phyloP scores from a whole-genome alignment of 108 stramenopile genomes.

The Skeletonema costatum region DNA sequence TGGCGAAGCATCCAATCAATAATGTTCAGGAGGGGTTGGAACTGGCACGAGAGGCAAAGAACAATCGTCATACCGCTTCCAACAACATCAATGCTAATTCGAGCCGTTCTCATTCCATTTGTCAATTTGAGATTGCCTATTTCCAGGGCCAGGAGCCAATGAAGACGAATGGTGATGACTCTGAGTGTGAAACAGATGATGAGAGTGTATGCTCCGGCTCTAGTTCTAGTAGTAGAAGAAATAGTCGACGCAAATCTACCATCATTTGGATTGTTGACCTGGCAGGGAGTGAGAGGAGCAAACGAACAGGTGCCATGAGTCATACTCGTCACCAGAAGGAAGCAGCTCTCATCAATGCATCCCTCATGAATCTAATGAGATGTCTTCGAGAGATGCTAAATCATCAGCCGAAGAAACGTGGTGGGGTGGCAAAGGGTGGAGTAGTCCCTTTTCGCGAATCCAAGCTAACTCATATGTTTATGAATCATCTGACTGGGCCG shows the following conservation, averaged over 20 bases:
- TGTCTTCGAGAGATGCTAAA: slow-evolving; percentile 90
- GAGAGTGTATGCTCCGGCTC: slow-evolving; percentile 53
- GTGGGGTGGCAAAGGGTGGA: slow-evolving; percentile 56
- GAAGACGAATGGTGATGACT: slow-evolving; percentile 21
- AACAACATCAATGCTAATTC: slow-evolving; percentile 92
- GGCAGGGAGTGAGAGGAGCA: slow-evolving; percentile 95
- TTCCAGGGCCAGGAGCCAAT: not conserved
- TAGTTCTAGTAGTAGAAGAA: slow-evolving; percentile 20
- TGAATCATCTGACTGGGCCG: slow-evolving; percentile 85
- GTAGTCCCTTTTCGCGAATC: slow-evolving; percentile 96
- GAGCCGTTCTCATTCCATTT: slow-evolving; percentile 93
- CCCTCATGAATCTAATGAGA: slow-evolving; percentile 96
- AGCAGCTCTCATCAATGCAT: slow-evolving; percentile 93
- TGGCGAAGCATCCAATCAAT: slow-evolving; percentile 77
- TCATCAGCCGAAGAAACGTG: slow-evolving; percentile 48
- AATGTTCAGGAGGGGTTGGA: slow-evolving; percentile 67
- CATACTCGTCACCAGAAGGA: slow-evolving; percentile 89
- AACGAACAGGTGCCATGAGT: slow-evolving; percentile 73
- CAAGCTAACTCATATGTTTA: slow-evolving; percentile 97
- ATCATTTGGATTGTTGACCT: slow-evolving; percentile 96
- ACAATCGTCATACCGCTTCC: slow-evolving; percentile 79
- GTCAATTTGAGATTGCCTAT: slow-evolving; percentile 77
- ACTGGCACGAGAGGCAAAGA: slow-evolving; percentile 63
- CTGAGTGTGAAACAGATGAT: slow-evolving; percentile 69
- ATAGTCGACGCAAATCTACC: slow-evolving; percentile 34